Evolutionary conservation across 768 basidiomycete genomes (phyloP), one percentile per base, ranked within the genome.

Genomic region (Xanthoconium purpureum): DNA sequence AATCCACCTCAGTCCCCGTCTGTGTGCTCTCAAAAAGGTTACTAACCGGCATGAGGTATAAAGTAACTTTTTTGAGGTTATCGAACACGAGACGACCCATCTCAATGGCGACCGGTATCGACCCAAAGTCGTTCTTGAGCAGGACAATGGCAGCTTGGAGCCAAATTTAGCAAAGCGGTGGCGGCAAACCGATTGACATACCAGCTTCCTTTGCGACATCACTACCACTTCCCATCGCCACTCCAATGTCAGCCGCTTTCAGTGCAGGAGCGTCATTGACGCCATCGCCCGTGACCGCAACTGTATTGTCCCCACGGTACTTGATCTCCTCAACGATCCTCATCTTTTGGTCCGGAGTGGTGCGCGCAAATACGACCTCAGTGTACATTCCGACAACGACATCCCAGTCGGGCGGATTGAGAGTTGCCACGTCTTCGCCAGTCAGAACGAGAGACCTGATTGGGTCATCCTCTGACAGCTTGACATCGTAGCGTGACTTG

Each of bases 51-150:
- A 78, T 71, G 20, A 79, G 63, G 49, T 77, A 76, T 15, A 76
- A 51, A 5, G 76, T 75, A 18, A 78, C 68, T 71, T 82, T 78
- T 75, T 79, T 77, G 24, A 85, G 65, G 60, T 84, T 84, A 59
- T 83, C 80, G 55, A 84, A 84, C 1, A 82, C 78, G 17, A 82
- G 70, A 15, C 82, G 79, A 49, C 84, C 84, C 67, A 83, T 78
- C 64, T 82, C 75, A 55, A 85, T 81, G 6, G 80, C 84, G 35
- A 78, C 73, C 14, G 77, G 77, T 63, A 86, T 84, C 0, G 82
- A 81, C 13, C 78, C 73, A 63, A 85, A 81, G 68, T 83, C 78
- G 54, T 83, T 81, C 59, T 84, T 80, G 55, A 82, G 75, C 29
- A 85, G 66, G 20, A 84, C 75, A 44, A 84, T 66, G 38, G 70